Percentiles rank a stretch among this genome's conserved stretches.
Evolutionary conservation across 2,329 filamentous ascomycete genomes (phyloP).

Genomic region (Cryphonectria nitschkei): DNA sequence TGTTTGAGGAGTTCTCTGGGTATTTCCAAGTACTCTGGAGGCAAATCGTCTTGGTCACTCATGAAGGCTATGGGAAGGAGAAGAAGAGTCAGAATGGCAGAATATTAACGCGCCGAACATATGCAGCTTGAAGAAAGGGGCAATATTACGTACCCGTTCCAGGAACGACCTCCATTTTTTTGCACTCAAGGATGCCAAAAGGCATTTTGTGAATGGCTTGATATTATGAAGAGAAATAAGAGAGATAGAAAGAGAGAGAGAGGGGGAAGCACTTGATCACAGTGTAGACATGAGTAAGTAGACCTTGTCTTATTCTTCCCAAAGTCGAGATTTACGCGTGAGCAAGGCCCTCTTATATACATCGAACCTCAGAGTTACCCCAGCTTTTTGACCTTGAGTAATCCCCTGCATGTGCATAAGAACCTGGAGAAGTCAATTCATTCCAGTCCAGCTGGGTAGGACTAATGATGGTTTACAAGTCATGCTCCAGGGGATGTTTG

Average conservation of each 20-base stretch:
- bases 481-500: not conserved
- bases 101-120: not conserved
- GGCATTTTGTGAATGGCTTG: constrained; percentile 40
- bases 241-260: too few species aligned
- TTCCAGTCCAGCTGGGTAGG: not conserved
- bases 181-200: constrained; percentile 52
- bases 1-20: constrained; percentile 46
- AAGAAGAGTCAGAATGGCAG: not conserved
- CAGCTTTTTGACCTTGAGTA: not conserved
- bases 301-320: too few species aligned
- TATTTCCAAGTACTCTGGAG: constrained; percentile 48
- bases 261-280: too few species aligned
- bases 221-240: not conserved
- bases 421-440: not conserved
- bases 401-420: not conserved
- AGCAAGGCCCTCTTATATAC: not conserved
- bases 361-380: not conserved
- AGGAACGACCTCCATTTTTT: constrained; percentile 49
- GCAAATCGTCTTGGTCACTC: constrained; percentile 50
- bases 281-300: too few species aligned
- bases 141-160: constrained; percentile 46
- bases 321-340: not conserved
- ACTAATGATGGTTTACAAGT: not conserved
- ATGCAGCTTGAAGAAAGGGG: not conserved
- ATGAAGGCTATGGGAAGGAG: constrained; percentile 44